A percentile compares a stretch with the other conserved stretches of the same genome.
Conservation (phyloP, 2,329 filamentous ascomycete species). For the Rhynchosporium graminicola region DNA sequence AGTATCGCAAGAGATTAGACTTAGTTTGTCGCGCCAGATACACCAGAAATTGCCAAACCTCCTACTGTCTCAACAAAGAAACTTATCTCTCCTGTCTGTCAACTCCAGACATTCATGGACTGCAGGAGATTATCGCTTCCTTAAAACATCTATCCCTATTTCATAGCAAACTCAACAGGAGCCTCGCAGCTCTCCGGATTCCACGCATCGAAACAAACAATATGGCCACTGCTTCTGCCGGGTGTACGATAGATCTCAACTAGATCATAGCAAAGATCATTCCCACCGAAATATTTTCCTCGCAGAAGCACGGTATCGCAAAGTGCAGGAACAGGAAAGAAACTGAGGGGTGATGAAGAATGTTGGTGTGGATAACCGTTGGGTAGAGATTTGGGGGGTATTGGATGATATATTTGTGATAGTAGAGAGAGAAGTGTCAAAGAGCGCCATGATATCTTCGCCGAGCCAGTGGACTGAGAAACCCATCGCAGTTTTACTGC, state of each 20-base stretch:
- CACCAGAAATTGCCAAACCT: neutral
- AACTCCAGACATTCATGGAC: slow-evolving; percentile 43
- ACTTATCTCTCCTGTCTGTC: slow-evolving; percentile 39
- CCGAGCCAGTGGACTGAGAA: slow-evolving; percentile 16
- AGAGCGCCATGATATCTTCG: slow-evolving; percentile 18
- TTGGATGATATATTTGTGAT: neutral
- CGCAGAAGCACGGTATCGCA: slow-evolving; percentile 41
- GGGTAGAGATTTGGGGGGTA: slow-evolving; percentile 34
- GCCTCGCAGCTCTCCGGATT: slow-evolving; percentile 43
- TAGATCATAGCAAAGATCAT: slow-evolving; percentile 31
- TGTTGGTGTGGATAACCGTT: slow-evolving; percentile 38
- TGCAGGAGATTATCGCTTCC: slow-evolving; percentile 41
- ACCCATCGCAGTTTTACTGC: slow-evolving; percentile 21
- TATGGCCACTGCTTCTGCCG: slow-evolving; percentile 31
- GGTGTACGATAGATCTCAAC: slow-evolving; percentile 23
- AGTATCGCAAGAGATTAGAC: neutral
- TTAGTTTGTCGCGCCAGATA: neutral
- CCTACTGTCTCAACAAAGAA: slow-evolving; percentile 1
- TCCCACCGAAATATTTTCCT: slow-evolving; percentile 31
- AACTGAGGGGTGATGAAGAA: slow-evolving; percentile 41
- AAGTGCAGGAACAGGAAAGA: slow-evolving; percentile 41
- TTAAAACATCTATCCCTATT: slow-evolving; percentile 42
- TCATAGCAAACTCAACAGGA: slow-evolving; percentile 41
- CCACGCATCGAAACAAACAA: slow-evolving; percentile 43
- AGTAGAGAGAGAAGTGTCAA: neutral